Base-by-base conservation (phyloP, 495 filamentous ascomycete genomes). In the Pyronema omphalodes region DNA sequence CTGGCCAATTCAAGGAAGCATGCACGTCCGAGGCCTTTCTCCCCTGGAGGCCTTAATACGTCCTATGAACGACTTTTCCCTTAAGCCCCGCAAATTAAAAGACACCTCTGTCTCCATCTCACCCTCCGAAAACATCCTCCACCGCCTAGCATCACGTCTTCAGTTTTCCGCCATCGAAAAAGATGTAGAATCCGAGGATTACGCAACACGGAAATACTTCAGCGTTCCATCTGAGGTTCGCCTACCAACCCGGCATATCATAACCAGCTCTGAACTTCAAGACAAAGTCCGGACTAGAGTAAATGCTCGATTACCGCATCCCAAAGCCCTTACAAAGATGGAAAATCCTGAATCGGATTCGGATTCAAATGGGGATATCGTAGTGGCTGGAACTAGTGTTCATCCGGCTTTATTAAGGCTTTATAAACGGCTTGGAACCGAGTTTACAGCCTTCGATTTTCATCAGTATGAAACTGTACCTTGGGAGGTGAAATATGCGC, bases 401-500 rank as follows among this genome's bases (percentile, higher is more conserved):
- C 64, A 68, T 51, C 62, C 59, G 6, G 48, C 54, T 17, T 37
- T 66, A n/a, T 45, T 65, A 0, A 75, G 73, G 9, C 69, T 86
- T 2, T 83, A 81, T 53, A 60, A 72, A 1, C 73, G 70, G 5
- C 73, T 96, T 17, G 63, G 68, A 14, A 71, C 67, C 2, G 73
- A 75, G 0, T 71, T 86, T 12, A 86, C 80, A 0, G 79, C 91
- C 12, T 95, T 91, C 61, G 93, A 99, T 67, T 76, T 66, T 57
- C 81, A 76, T 14, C 71, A 76, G 40, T 93, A 81, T 58, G 91
- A 96, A 60, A 72, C 69, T 0, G 70, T 73, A 23, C 68, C 78
- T 40, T 99, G 93, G 93, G 60, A 70, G 1, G 80, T 88, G 33
- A 99, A 99, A 59, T 94, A 95, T 70, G 78, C 86, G 0, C 93